phyloP scores from a whole-genome alignment of 768 basidiomycete species.

The Kwoniella pini region DNA sequence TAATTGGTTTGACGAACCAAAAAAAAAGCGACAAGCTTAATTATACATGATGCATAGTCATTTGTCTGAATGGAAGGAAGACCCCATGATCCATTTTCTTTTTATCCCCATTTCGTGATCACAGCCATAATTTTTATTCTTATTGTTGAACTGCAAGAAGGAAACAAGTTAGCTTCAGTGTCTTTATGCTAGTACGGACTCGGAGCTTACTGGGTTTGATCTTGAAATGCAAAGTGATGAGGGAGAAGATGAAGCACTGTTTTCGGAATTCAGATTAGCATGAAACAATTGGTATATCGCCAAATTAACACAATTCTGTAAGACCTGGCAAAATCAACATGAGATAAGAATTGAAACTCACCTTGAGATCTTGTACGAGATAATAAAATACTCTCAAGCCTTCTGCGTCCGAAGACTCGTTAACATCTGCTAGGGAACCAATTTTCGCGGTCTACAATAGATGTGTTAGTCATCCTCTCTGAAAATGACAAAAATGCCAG shows the following conservation, averaged over 20 bases:
- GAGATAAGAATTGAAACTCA: slow-evolving; percentile 56
- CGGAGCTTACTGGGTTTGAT: slow-evolving; percentile 78
- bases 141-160: slow-evolving; percentile 18
- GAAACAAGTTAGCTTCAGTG: slow-evolving; percentile 1
- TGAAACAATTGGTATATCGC: too few species aligned
- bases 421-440: slow-evolving; percentile 92
- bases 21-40: not conserved
- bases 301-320: too few species aligned
- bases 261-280: too few species aligned
- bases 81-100: not conserved
- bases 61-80: not conserved
- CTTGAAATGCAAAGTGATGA: slow-evolving; percentile 99
- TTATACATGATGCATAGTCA: slow-evolving; percentile 9
- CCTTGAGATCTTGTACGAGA: slow-evolving; percentile 96
- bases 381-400: slow-evolving; percentile 98
- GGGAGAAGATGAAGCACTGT: slow-evolving; percentile 95
- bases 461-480: not conserved
- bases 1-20: too few species aligned
- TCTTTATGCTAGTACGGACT: not conserved
- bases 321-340: too few species aligned
- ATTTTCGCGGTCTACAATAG: slow-evolving; percentile 87
- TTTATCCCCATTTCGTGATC: not conserved
- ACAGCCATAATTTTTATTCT: not conserved
- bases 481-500: too few species aligned
- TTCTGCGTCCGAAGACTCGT: slow-evolving; percentile 95